phyloP scores from a whole-genome alignment of 1,284 basidiomycete genomes.

The Cystobasidiaceae sp. region DNA sequence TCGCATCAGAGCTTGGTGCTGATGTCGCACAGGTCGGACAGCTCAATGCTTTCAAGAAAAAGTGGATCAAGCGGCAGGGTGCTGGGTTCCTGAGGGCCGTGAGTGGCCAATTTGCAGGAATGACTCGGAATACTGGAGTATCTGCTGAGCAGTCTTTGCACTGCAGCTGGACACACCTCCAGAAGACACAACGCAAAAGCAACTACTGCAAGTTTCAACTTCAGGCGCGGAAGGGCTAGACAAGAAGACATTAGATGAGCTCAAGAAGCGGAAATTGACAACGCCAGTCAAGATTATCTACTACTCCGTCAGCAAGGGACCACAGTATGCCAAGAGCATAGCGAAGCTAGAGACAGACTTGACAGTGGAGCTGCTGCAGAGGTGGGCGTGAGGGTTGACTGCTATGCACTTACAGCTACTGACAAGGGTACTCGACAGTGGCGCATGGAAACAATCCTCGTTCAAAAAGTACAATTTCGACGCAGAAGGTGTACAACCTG shows the following conservation, averaged over 20 bases:
- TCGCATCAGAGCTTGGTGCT: constrained; percentile 61
- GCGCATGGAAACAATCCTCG: constrained; percentile 79
- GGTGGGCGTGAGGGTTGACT: constrained; percentile 57
- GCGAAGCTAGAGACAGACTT: constrained; percentile 97
- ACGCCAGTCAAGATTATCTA: constrained; percentile 81
- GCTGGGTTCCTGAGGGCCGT: constrained; percentile 80
- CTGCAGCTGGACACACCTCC: constrained; percentile 4
- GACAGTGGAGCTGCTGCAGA: constrained; percentile 88
- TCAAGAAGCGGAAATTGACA: constrained; percentile 84
- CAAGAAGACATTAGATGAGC: constrained; percentile 74
- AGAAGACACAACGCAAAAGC: constrained; percentile 49
- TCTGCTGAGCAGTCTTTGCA: background rate
- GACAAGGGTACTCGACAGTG: too few relatives aligned
- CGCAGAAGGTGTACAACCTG: constrained; percentile 82
- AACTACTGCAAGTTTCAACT: background rate
- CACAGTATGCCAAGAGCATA: constrained; percentile 84
- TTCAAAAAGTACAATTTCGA: constrained; percentile 99
- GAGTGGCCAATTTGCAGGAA: too few relatives aligned
- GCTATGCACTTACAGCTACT: background rate
- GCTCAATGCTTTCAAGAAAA: constrained; percentile 91
- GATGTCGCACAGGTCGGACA: constrained; percentile 85
- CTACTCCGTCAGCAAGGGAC: constrained; percentile 83
- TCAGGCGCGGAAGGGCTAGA: constrained; percentile 46
- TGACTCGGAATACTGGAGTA: background rate
- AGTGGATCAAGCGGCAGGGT: constrained; percentile 91